Base-by-base conservation (phyloP, 352 stramenopile genomes). In the Globisporangium nodosum region DNA sequence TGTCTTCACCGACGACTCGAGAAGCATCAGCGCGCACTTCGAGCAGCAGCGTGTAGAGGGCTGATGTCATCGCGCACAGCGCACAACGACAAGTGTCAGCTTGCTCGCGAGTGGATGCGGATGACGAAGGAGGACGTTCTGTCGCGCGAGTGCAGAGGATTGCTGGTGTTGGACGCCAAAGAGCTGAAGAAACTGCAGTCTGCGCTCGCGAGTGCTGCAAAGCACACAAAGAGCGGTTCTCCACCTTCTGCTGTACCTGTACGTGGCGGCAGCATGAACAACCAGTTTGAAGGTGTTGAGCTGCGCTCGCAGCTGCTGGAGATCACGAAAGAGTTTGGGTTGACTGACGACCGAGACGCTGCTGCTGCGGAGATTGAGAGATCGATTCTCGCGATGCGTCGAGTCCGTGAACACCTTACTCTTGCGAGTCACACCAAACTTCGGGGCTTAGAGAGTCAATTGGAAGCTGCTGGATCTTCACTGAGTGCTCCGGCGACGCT, bases 101-200 rank as follows among this genome's bases (percentile, higher is more conserved):
- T 37, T 45, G 45, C 2, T 37, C 20, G 64, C 35, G 80, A 90
- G 21, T 88, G 80, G 80, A 66, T 82, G 48, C 56, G 63, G 13
- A 85, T 88, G 74, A 76, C 62, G 6, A 60, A 64, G 5, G 77
- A 90, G 51, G 80, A 90, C 55, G 73, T 65, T 64, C 3, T 37
- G 30, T 63, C 77, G 0, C 68, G 74, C 21, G 69, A 78, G 40
- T 52, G 71, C 31, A 69, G 77, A 9, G 80, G 77, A 2, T 18
- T 81, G 3, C 54, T 90, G 31, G 58, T 75, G 9, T 40, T 90
- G 9, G 74, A 88, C 49, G 42, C 16, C 1, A 79, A 65, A 16
- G 56, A 65, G 4, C n/a, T 89, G 2, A 62, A 11, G 20, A 65
- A 68, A 3, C 33, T 85, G 5, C 57, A 68, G 54, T 57, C 46